A percentile compares a stretch with the other conserved stretches of the same genome.
These are phyloP conservation scores for Pseudisothecium myosuroides DNA, from an alignment of 225 moss, liverwort and hornwort species.

Conservation along the genomic window DNA sequence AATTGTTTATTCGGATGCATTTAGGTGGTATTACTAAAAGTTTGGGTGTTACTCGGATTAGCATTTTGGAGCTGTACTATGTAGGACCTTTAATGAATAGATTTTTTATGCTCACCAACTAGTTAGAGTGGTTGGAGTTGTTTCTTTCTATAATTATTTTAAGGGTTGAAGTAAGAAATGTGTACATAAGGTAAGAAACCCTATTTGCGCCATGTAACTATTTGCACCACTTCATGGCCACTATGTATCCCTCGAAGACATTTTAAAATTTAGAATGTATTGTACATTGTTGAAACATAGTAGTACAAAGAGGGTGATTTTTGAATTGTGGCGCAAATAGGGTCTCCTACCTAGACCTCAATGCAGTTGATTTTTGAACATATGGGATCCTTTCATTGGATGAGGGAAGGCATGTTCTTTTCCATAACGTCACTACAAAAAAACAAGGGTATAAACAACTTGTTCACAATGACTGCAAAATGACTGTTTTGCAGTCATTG, in stretches of 20 bases:
- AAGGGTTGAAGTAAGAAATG: not conserved
- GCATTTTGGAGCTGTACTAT: accelerated
- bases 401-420: not conserved
- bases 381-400: not conserved
- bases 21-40: not conserved
- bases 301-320: accelerated
- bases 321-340: not conserved
- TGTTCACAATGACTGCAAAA: too few relatives aligned
- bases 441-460: too few relatives aligned
- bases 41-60: accelerated
- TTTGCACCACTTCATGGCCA: not conserved
- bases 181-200: not conserved
- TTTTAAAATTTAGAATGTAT: too few relatives aligned
- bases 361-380: accelerated
- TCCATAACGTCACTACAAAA: too few relatives aligned
- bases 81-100: not conserved
- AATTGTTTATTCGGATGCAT: accelerated
- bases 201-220: not conserved
- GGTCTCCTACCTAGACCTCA: not conserved
- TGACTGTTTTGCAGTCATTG: too few relatives aligned
- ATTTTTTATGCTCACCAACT: accelerated
- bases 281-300: not conserved
- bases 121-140: not conserved
- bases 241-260: accelerated
- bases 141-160: not conserved